Percentiles rank a stretch among this genome's conserved stretches.
Evolutionary conservation across 1,139 yeast species (phyloP).

Genomic region (Hyphopichia burtonii): DNA sequence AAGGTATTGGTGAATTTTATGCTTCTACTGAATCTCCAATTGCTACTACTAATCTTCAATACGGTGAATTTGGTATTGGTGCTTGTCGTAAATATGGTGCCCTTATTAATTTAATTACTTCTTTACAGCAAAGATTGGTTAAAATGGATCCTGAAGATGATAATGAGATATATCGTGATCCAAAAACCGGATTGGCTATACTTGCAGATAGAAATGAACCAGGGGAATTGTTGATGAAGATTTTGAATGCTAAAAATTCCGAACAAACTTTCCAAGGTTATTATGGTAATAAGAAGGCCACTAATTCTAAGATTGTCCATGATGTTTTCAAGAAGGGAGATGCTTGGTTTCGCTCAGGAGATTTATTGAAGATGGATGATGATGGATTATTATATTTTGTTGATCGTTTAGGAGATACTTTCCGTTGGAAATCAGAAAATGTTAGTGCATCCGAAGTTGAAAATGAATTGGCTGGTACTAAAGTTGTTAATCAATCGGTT

Average conservation of each 20-base stretch:
- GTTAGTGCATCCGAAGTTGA: slow-evolving; percentile 95
- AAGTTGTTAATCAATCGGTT: slow-evolving; percentile 62
- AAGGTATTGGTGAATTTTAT: slow-evolving; percentile 84
- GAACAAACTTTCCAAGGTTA: slow-evolving; percentile 89
- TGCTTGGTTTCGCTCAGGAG: slow-evolving; percentile 91
- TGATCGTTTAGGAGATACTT: slow-evolving; percentile 93
- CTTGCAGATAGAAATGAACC: slow-evolving; percentile 55
- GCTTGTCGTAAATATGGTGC: slow-evolving; percentile 86
- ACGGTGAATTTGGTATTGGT: slow-evolving; percentile 80
- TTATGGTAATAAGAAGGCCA: slow-evolving; percentile 75
- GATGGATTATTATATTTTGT: slow-evolving; percentile 79
- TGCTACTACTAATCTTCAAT: slow-evolving; percentile 81
- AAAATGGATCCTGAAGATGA: slow-evolving; percentile 84
- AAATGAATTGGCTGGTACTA: slow-evolving; percentile 60
- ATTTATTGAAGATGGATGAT: slow-evolving; percentile 67
- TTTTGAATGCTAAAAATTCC: slow-evolving; percentile 60
- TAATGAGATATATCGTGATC: slow-evolving; percentile 66
- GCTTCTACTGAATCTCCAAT: slow-evolving; percentile 94
- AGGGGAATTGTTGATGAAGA: slow-evolving; percentile 83
- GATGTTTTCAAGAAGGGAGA: slow-evolving; percentile 85
- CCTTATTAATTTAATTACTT: slow-evolving; percentile 52
- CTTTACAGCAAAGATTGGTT: slow-evolving; percentile 60
- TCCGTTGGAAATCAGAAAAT: slow-evolving; percentile 96
- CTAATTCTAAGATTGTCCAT: slow-evolving; percentile 67
- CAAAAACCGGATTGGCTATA: slow-evolving; percentile 58